These are phyloP conservation scores for Choricystis sp. DNA, from an alignment of 139 green algal genomes.

Conservation along the genomic window DNA sequence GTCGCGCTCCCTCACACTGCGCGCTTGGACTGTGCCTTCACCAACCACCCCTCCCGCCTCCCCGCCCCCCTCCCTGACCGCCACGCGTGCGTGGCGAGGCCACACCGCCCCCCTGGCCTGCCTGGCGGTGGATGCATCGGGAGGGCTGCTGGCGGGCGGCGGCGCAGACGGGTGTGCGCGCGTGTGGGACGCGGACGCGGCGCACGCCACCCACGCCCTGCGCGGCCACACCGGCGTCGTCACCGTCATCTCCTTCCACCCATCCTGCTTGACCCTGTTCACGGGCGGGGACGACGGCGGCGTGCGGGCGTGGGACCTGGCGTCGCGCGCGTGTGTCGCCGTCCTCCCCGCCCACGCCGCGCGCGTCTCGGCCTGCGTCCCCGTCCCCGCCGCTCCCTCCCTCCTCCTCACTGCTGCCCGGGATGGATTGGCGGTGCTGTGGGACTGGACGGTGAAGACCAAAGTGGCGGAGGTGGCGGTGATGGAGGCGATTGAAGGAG, in stretches of 20 bases:
- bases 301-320: conserved; percentile 67
- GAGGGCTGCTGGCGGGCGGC: conserved; percentile 57
- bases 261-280: conserved; percentile 58
- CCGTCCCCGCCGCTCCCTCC: neutral
- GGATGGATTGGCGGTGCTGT: conserved; percentile 60
- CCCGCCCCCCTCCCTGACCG: neutral
- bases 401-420: conserved; percentile 31
- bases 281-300: conserved; percentile 49
- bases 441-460: conserved; percentile 43
- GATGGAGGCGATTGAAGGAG: conserved; percentile 72
- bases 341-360: neutral
- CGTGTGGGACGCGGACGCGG: conserved; percentile 55
- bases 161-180: conserved; percentile 51
- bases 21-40: conserved; percentile 36
- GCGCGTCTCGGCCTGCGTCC: neutral
- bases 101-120: conserved; percentile 60
- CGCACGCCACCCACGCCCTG: conserved; percentile 85
- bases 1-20: conserved; percentile 55
- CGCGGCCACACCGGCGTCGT: conserved; percentile 55
- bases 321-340: neutral
- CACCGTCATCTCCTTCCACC: conserved; percentile 66
- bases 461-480: conserved; percentile 59
- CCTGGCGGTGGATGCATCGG: conserved; percentile 58
- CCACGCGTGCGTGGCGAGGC: conserved; percentile 17
- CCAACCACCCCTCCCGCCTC: too few species aligned